Evolutionary conservation across 257 asterid genomes (phyloP).

Genomic region (Jaltomata sinuosa): DNA sequence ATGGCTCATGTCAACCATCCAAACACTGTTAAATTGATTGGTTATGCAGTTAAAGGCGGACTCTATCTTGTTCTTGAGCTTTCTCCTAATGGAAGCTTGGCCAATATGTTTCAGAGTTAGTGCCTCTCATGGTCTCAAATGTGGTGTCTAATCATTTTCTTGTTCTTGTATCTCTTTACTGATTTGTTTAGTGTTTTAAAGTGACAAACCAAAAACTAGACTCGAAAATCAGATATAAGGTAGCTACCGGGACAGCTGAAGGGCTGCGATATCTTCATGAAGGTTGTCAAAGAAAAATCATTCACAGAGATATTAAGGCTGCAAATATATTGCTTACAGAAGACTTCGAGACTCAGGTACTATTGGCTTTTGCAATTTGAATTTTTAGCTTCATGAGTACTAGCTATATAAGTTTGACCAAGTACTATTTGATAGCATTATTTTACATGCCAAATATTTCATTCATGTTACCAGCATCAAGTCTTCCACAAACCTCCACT

Average conservation of each 20-base stretch:
- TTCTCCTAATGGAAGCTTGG: constrained; percentile 83
- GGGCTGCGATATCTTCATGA: constrained; percentile 81
- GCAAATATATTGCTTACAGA: constrained; percentile 48
- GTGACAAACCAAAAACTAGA: constrained; percentile 56
- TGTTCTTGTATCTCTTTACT: background rate
- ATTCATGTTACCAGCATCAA: too few relatives aligned
- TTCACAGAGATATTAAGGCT: too few relatives aligned
- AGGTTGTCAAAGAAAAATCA: constrained; percentile 51
- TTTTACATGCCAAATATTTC: too few relatives aligned
- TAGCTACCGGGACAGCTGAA: constrained; percentile 65
- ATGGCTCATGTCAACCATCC: constrained; percentile 94
- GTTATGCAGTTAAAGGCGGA: constrained; percentile 87
- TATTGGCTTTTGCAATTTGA: background rate
- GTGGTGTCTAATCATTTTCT: background rate
- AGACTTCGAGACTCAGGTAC: constrained; percentile 86
- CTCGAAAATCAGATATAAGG: constrained; percentile 62
- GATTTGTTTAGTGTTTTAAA: constrained; percentile 6
- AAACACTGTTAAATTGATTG: constrained; percentile 74
- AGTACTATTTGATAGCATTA: too few relatives aligned
- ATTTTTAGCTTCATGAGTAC: too few relatives aligned
- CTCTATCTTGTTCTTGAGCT: constrained; percentile 81
- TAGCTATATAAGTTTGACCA: too few relatives aligned
- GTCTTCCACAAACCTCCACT: too few relatives aligned
- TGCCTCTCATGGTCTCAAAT: background rate
- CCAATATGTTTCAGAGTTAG: constrained; percentile 28